Evolutionary conservation across 192 early-diverging fungal genomes (phyloP), one percentile per base, ranked within the genome.

Genomic region (Neocallimastix lanati): DNA sequence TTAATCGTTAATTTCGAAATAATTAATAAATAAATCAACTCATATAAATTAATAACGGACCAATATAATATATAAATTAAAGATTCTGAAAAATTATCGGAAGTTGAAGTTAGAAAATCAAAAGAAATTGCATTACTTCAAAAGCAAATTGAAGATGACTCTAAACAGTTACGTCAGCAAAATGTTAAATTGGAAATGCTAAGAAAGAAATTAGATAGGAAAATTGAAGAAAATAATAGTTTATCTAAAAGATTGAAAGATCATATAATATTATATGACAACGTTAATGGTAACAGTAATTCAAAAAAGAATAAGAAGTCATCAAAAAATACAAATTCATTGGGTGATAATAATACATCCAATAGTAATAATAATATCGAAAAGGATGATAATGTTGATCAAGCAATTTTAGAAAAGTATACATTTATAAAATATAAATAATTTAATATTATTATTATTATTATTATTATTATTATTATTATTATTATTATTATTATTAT

Each of bases 111-210:
- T 18, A 79, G 85, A n/a, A 37, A 79, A 30, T 38, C 79, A 27
- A 85, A 85, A 58, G 87, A 88, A 67, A 50, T 81, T 0, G 28
- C 79, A 5, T 67, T 78, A 5, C 78, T 86, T n/a, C 84, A 82
- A 50, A 85, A 85, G 37, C 86, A 87, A 29, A 80, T 78, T 12
- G 87, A 87, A 29, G 87, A 88, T 35, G 85, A 87, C 76, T 40
- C 80, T 11, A 85, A 81, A 50, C 79, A 82, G 13, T 80, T 84
- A 21, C 78, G 85, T 58, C 82, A 83, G 21, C 80, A 86, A 25
- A 85, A 88, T 40, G 77, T 50, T n/a, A 80, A 84, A 78, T 18
- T 79, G 18, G 86, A 88, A 80, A 40, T 81, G 12, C 25, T 85
- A 29, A 78, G 82, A 29, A 87, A 86, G 80, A 86, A 86, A 81